phyloP scores from a whole-genome alignment of 176 grass and related monocot genomes.

The Carex pumila region DNA sequence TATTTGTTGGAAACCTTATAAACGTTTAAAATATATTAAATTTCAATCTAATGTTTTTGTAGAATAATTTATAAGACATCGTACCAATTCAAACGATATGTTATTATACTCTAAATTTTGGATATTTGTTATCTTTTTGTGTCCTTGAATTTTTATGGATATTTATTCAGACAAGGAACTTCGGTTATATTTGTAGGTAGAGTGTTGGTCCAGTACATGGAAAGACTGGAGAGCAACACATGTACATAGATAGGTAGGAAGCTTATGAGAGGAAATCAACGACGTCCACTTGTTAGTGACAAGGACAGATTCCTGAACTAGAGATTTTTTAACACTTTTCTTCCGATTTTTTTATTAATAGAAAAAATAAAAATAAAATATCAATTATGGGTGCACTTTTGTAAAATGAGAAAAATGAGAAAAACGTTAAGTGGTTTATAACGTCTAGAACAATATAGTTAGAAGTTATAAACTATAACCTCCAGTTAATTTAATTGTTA shows the following conservation, averaged over 20 bases:
- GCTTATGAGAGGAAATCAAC: background rate
- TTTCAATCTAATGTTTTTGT: background rate
- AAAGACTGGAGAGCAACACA: background rate
- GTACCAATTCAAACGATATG: background rate
- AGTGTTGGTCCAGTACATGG: background rate
- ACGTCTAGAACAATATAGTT: too few relatives aligned
- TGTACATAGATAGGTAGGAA: background rate
- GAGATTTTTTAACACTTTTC: background rate
- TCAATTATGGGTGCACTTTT: too few relatives aligned
- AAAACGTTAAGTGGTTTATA: too few relatives aligned
- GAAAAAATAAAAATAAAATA: too few relatives aligned
- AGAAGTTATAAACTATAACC: too few relatives aligned
- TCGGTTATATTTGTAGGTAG: background rate
- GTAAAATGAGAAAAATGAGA: too few relatives aligned
- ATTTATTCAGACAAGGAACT: background rate
- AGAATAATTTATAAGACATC: background rate
- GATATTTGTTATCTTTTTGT: background rate
- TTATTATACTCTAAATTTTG: background rate
- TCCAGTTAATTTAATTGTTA: too few relatives aligned
- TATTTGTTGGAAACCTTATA: background rate
- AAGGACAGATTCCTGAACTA: constrained; percentile 19
- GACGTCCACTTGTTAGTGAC: constrained; percentile 2
- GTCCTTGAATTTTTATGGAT: background rate
- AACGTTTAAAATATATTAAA: background rate
- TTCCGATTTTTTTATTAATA: too few relatives aligned